Conservation (phyloP, 495 filamentous ascomycete genomes). For the Neurospora sp. region DNA sequence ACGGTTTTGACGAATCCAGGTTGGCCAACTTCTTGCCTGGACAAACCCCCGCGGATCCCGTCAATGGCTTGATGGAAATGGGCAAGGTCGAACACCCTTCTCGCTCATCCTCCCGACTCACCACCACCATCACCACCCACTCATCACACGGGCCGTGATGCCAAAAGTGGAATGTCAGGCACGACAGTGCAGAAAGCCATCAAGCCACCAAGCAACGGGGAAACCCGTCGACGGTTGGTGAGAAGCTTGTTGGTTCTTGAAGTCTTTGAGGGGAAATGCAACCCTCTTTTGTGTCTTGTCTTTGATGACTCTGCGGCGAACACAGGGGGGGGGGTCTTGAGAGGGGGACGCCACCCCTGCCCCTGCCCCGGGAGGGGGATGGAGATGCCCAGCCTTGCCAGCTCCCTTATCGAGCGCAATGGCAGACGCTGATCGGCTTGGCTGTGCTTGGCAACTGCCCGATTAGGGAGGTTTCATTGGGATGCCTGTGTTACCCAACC, state of each 20-base stretch:
- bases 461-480: constrained; percentile 16
- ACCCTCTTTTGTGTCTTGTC: background rate
- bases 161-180: background rate
- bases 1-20: background rate
- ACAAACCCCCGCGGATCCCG: background rate
- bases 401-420: background rate
- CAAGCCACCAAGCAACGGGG: background rate
- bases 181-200: background rate
- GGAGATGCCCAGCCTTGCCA: background rate
- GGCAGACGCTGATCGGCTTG: background rate
- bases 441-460: constrained; percentile 14
- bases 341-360: background rate
- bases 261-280: background rate
- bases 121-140: background rate
- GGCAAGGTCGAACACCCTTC: background rate
- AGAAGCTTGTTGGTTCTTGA: background rate
- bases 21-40: background rate
- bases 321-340: background rate
- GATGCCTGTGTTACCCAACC: background rate
- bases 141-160: background rate
- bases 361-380: too few species aligned
- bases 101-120: background rate
- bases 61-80: background rate
- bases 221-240: background rate
- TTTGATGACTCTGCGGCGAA: background rate